Conservation (phyloP, 2,329 filamentous ascomycete genomes). For the Paraphoma sp. region DNA sequence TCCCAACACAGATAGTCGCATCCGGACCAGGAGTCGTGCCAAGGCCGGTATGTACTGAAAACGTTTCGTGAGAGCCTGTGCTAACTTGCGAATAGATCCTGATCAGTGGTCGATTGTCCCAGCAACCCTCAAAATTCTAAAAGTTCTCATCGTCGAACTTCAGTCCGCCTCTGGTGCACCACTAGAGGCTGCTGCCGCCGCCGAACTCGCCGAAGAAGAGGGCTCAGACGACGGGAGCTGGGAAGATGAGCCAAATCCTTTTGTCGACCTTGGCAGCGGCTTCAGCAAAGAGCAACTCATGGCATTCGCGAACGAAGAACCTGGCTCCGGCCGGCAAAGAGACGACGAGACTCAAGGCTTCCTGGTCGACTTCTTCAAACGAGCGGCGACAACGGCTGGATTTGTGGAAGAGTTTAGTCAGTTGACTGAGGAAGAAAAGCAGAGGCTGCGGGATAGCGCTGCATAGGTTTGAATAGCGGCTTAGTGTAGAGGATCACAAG, state of each 20-base stretch:
- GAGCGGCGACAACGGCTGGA: conserved; percentile 59
- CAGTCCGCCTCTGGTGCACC: conserved; percentile 75
- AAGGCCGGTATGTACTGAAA: conserved; percentile 69
- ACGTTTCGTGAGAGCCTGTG: neutral
- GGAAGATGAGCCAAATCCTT: conserved; percentile 81
- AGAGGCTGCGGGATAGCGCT: conserved; percentile 54
- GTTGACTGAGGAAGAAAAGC: conserved; percentile 62
- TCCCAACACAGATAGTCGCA: conserved; percentile 72
- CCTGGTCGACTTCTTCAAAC: conserved; percentile 79
- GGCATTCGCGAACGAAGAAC: conserved; percentile 69
- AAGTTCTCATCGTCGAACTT: conserved; percentile 92
- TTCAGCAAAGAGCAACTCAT: conserved; percentile 72
- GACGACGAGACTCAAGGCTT: conserved; percentile 93
- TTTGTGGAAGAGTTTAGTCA: conserved; percentile 63
- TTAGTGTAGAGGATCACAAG: neutral
- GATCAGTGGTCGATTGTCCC: conserved; percentile 89
- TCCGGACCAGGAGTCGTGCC: conserved; percentile 92
- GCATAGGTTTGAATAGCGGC: conserved; percentile 10
- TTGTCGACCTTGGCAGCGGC: conserved; percentile 72
- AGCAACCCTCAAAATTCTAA: conserved; percentile 92
- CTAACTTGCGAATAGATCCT: conserved; percentile 63
- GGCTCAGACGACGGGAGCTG: conserved; percentile 70
- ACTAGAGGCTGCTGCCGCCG: conserved; percentile 66
- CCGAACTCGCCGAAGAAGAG: conserved; percentile 71
- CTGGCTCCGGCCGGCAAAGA: conserved; percentile 64